Base-by-base conservation (phyloP, 306 rosid species). In the Astragalus membranaceus region DNA sequence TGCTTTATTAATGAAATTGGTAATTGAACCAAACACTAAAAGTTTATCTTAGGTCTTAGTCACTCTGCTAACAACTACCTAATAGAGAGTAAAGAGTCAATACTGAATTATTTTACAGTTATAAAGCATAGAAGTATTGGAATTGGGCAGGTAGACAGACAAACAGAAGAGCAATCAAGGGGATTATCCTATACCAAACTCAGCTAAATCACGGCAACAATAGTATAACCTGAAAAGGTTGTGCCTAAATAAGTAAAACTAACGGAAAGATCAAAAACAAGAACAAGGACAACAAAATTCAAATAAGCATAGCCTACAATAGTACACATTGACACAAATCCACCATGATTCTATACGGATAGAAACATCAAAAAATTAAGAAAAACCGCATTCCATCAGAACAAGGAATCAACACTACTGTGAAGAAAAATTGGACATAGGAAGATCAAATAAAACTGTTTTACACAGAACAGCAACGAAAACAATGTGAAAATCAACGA, bases 321-420 rank as follows among this genome's bases (percentile, higher is more conserved):
- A 76, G 35, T 73, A 73, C 71, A 83, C 56, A 74, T 69, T 62
- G 77, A 79, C 77, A 80, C 72, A 73, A 60, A 81, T 64, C 68
- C 64, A 53, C 64, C 7, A 16, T 11, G 50, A n/a, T n/a, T n/a
- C n/a, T n/a, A n/a, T n/a, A n/a, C 26, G 26, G 26, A 23, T 23
- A 23, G 26, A 23, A 23, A 23, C 26, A 23, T 23, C 26, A 23
- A 23, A 23, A 23, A 23, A 23, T 23, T 2, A 23, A 23, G 26
- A 23, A 23, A 23, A 23, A 23, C 26, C 1, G 2, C 2, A 23
- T 2, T 23, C 26, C 26, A 23, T 23, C 26, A 23, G 26, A 23
- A 23, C 26, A 23, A 23, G 26, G 26, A 23, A 23, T 23, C 26
- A 23, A 23, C 26, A 23, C 26, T 23, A 23, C 26, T 23, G 26